Percentiles rank a stretch among this genome's conserved stretches.
These are phyloP conservation scores for Ilyonectria destructans DNA, from an alignment of 2,329 filamentous ascomycete genomes.

Conservation along the genomic window DNA sequence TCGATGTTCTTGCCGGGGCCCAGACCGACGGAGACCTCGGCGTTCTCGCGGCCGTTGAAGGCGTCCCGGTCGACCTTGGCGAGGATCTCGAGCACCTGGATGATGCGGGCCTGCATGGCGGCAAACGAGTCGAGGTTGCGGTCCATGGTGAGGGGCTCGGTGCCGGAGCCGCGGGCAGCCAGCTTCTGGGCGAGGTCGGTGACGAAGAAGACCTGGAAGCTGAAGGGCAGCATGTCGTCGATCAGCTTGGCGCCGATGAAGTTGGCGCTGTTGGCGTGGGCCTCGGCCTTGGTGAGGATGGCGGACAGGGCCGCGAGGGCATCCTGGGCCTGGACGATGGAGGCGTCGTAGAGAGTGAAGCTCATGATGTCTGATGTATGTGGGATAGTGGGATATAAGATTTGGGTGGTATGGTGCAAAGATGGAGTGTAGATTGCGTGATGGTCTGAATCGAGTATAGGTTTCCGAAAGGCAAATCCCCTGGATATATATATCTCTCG, in stretches of 20 bases:
- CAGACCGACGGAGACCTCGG: constrained; percentile 51
- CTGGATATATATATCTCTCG: constrained; percentile 38
- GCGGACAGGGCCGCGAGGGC: constrained; percentile 52
- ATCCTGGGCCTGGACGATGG: constrained; percentile 52
- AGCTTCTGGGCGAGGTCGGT: constrained; percentile 53
- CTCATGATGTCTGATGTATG: constrained; percentile 51
- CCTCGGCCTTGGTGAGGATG: constrained; percentile 58
- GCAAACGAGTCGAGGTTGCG: constrained; percentile 54
- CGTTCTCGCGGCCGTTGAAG: constrained; percentile 52
- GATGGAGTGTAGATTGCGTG: constrained; percentile 36
- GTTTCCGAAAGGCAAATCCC: constrained; percentile 15
- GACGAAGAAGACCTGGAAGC: constrained; percentile 58
- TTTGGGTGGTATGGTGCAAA: constrained; percentile 26
- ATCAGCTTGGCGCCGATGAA: constrained; percentile 54
- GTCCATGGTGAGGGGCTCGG: constrained; percentile 45
- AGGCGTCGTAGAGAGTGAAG: constrained; percentile 61
- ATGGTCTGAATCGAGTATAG: constrained; percentile 29
- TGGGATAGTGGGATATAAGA: constrained; percentile 2
- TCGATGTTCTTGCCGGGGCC: constrained; percentile 50
- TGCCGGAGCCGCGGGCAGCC: constrained; percentile 54
- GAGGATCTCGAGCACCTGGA: constrained; percentile 50
- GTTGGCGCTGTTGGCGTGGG: constrained; percentile 51
- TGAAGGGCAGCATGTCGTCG: constrained; percentile 62
- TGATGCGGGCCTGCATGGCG: constrained; percentile 55
- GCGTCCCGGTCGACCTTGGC: constrained; percentile 53